Conservation (phyloP, 495 filamentous ascomycete species). For the Penicillium lividum region DNA sequence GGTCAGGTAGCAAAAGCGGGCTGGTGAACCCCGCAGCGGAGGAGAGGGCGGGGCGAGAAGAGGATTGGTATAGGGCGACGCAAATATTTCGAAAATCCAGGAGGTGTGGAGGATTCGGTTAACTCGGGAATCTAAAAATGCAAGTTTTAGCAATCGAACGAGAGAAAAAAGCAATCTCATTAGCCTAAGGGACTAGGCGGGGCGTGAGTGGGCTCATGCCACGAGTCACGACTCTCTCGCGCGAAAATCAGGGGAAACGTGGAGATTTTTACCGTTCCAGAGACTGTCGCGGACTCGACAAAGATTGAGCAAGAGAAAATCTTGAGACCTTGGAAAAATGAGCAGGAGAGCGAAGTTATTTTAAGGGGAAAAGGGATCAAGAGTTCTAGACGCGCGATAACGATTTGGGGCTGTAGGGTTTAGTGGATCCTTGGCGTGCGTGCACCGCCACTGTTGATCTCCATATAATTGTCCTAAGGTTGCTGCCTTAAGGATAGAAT, state of each 20-base stretch:
- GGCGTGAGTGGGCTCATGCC: constrained; percentile 8
- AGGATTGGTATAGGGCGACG: not conserved
- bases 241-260: not conserved
- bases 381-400: constrained; percentile 26
- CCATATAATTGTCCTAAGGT: not conserved
- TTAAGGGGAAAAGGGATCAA: constrained; percentile 1
- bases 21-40: constrained; percentile 25
- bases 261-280: not conserved
- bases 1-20: constrained; percentile 23
- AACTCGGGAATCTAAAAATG: not conserved
- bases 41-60: constrained; percentile 4
- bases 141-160: not conserved
- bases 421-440: constrained; percentile 23
- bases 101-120: not conserved
- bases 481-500: not conserved
- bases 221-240: constrained; percentile 1
- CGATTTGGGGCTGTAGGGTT: constrained; percentile 22
- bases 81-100: not conserved
- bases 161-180: constrained; percentile 14
- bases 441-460: constrained; percentile 24
- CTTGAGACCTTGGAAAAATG: not conserved
- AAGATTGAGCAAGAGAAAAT: not conserved
- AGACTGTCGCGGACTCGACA: not conserved
- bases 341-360: not conserved
- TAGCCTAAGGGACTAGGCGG: constrained; percentile 11